These are phyloP conservation scores for Mrakia blollopis DNA, from an alignment of 768 basidiomycete genomes.

Conservation along the genomic window DNA sequence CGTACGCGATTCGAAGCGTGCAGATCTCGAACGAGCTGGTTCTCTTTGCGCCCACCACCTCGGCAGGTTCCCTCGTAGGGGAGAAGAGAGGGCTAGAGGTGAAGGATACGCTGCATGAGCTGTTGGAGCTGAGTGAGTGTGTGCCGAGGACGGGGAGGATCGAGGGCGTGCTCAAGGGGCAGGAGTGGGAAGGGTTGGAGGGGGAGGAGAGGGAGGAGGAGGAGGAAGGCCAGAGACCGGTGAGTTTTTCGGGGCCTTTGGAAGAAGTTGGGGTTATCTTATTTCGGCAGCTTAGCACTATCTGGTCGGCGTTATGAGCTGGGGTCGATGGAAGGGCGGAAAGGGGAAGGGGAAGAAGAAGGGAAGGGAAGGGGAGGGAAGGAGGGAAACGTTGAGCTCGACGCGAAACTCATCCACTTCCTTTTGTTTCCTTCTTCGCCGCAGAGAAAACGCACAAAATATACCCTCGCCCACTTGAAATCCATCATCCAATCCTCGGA, in stretches of 20 bases:
- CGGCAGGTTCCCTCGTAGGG: slow-evolving; percentile 29
- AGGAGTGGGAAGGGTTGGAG: slow-evolving; percentile 26
- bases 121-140: slow-evolving; percentile 73
- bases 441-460: slow-evolving; percentile 24
- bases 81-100: slow-evolving; percentile 55
- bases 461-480: slow-evolving; percentile 25
- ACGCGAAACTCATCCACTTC: neutral
- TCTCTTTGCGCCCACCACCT: slow-evolving; percentile 49
- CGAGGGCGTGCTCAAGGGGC: slow-evolving; percentile 49
- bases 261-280: no score
- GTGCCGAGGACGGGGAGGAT: slow-evolving; percentile 72
- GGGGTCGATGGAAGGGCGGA: neutral
- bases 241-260: neutral
- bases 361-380: neutral
- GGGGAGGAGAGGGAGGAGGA: neutral
- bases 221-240: slow-evolving; percentile 11
- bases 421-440: no score
- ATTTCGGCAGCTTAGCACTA: neutral
- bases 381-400: neutral
- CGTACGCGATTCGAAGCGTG: slow-evolving; percentile 80
- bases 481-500: slow-evolving; percentile 29
- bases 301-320: neutral
- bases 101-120: slow-evolving; percentile 72
- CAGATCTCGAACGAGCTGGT: slow-evolving; percentile 80
- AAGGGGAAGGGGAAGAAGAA: neutral